Evolutionary conservation across 768 basidiomycete genomes (phyloP).

Genomic region (Lactarius sanguifluus): DNA sequence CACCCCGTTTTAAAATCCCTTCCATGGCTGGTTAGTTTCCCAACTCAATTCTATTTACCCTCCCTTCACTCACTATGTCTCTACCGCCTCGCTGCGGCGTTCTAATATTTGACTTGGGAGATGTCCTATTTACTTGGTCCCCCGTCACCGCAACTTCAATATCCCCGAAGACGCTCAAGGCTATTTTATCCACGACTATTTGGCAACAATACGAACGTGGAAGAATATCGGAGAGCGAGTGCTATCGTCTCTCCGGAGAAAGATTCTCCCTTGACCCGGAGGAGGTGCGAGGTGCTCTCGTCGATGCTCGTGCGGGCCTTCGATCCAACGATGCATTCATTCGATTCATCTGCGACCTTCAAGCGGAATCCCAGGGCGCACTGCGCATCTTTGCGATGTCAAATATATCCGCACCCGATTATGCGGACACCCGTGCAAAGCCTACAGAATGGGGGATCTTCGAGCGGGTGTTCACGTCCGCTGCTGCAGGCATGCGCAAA

Average conservation of each 20-base stretch:
- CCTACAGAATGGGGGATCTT: constrained; percentile 51
- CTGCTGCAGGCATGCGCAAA: constrained; percentile 53
- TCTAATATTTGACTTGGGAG: constrained; percentile 55
- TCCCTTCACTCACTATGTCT: constrained; percentile 5
- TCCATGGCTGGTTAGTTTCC: neutral
- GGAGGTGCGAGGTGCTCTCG: constrained; percentile 47
- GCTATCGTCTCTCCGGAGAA: constrained; percentile 42
- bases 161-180: constrained; percentile 42
- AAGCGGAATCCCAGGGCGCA: constrained; percentile 37
- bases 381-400: constrained; percentile 56
- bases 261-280: constrained; percentile 41
- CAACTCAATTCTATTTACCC: neutral
- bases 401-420: constrained; percentile 58
- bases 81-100: constrained; percentile 30
- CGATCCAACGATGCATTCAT: constrained; percentile 46
- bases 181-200: constrained; percentile 45
- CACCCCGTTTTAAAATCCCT: constrained; percentile 11
- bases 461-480: constrained; percentile 53
- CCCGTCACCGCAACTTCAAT: constrained; percentile 45
- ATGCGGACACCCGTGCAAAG: constrained; percentile 44
- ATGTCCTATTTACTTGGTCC: constrained; percentile 57
- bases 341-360: constrained; percentile 47
- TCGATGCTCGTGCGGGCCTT: constrained; percentile 50
- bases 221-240: constrained; percentile 43
- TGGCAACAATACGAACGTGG: constrained; percentile 58